Percentiles rank a stretch among this genome's conserved stretches.
These are phyloP conservation scores for Mimosa bimucronata DNA, from an alignment of 306 rosid species.

Conservation along the genomic window DNA sequence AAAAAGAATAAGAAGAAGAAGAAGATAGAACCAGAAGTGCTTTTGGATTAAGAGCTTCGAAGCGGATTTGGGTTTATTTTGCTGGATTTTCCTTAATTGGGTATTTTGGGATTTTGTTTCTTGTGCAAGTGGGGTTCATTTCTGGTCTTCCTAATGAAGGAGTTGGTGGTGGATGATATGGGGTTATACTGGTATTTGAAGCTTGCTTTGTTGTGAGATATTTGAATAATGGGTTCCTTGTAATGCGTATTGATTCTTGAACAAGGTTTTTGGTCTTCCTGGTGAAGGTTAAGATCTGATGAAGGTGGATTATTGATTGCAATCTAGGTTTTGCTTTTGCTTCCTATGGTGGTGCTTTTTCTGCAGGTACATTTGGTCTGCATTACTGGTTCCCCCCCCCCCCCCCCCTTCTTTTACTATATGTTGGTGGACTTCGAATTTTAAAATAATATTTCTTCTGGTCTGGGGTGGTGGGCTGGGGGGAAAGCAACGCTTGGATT, in stretches of 20 bases:
- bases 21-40: no score
- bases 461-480: background rate
- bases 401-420: slow-evolving; percentile 21
- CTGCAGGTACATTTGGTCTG: slow-evolving; percentile 45
- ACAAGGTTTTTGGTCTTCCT: slow-evolving; percentile 32
- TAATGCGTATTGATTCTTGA: slow-evolving; percentile 32
- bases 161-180: background rate
- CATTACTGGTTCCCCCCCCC: slow-evolving; percentile 45
- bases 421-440: slow-evolving; percentile 37
- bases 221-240: slow-evolving; percentile 41
- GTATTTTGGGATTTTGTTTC: slow-evolving; percentile 40
- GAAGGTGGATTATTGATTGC: slow-evolving; percentile 45
- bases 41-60: background rate
- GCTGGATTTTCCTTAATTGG: slow-evolving; percentile 2
- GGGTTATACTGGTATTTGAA: background rate
- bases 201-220: background rate
- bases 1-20: background rate
- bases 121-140: slow-evolving; percentile 23
- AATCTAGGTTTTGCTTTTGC: slow-evolving; percentile 45
- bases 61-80: slow-evolving; percentile 27
- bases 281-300: slow-evolving; percentile 54
- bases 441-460: slow-evolving; percentile 37
- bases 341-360: slow-evolving; percentile 35
- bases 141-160: slow-evolving; percentile 37
- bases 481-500: slow-evolving; percentile 25